Base-by-base conservation (phyloP, 306 rosid genomes). In the Citrullus amarus region DNA sequence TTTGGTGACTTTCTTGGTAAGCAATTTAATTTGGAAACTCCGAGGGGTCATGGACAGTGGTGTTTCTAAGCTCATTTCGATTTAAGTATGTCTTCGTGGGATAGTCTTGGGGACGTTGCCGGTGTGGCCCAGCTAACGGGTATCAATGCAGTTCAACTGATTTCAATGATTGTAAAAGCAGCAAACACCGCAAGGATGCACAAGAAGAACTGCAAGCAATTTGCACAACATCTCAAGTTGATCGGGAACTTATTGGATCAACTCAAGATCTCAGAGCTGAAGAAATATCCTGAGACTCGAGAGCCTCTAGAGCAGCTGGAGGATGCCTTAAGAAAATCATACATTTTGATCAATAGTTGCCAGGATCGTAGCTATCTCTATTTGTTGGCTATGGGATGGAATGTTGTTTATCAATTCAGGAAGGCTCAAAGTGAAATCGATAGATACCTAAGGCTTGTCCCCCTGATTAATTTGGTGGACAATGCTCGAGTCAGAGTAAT, bases 361-460 rank as follows among this genome's bases (percentile, higher is more conserved):
- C 97, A 92, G 79, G 97, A 92, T 72, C 85, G 96, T 56, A 95
- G 99, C 82, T 95, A 91, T 84, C 91, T 95, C 43, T 95, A 95
- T 80, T 70, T 95, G 85, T 81, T 95, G 56, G 99, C 99, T 50
- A 95, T 95, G 98, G 99, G 99, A 4, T 95, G 99, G 98, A 95
- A 90, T 85, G 90, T 95, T 65, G 99, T 95, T 77, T 95, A 95
- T 77, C 99, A 95, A 75, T 95, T 95, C 87, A 86, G 99, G 83
- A 92, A 92, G 90, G 99, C 99, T 25, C 99, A 95, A 88, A 92
- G 90, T 77, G 99, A 95, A 81, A 95, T 95, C 60, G 99, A 95
- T 60, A 83, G 97, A 84, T 95, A 95, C 83, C 79, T 95, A 41
- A 83, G 87, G 44, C 98, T 95, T 15, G 99, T 95, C 62, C 99